phyloP scores from a whole-genome alignment of 306 rosid species.

The Medicago arabica region DNA sequence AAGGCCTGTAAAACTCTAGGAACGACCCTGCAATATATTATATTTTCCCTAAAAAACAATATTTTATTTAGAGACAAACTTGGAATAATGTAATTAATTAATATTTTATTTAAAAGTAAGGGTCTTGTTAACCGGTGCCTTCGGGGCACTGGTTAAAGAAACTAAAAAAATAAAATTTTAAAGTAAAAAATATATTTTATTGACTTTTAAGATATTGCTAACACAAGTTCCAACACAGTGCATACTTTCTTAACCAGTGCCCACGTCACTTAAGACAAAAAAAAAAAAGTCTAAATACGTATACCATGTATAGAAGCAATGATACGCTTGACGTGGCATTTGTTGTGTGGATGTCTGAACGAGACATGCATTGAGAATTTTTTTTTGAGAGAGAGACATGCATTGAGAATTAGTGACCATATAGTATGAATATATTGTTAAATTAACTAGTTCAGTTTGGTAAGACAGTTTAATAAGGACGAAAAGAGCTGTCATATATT shows the following conservation, averaged over 20 bases:
- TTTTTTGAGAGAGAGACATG: too few relatives aligned
- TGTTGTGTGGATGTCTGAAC: background rate
- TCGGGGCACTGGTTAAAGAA: too few relatives aligned
- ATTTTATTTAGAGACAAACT: too few relatives aligned
- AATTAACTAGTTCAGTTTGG: constrained; percentile 6
- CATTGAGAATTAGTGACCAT: constrained; percentile 8
- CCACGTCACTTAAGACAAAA: background rate
- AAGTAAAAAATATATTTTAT: too few relatives aligned
- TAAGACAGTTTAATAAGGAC: constrained; percentile 4
- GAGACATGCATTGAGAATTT: constrained; percentile 11
- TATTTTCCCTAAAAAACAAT: too few relatives aligned
- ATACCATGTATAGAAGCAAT: background rate
- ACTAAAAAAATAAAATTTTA: too few relatives aligned
- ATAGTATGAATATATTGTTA: background rate
- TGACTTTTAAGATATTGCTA: too few relatives aligned
- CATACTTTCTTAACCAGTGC: too few relatives aligned
- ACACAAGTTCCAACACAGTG: too few relatives aligned
- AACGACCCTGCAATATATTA: too few relatives aligned
- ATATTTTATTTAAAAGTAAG: background rate
- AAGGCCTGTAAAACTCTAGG: too few relatives aligned
- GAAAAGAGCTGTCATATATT: constrained; percentile 15
- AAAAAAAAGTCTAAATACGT: constrained; percentile 1
- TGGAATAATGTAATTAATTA: background rate
- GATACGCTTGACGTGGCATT: constrained; percentile 21
- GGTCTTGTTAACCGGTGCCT: too few relatives aligned